These are phyloP conservation scores for Colletotrichum sp. DNA, from an alignment of 2,329 filamentous ascomycete genomes.

Conservation along the genomic window DNA sequence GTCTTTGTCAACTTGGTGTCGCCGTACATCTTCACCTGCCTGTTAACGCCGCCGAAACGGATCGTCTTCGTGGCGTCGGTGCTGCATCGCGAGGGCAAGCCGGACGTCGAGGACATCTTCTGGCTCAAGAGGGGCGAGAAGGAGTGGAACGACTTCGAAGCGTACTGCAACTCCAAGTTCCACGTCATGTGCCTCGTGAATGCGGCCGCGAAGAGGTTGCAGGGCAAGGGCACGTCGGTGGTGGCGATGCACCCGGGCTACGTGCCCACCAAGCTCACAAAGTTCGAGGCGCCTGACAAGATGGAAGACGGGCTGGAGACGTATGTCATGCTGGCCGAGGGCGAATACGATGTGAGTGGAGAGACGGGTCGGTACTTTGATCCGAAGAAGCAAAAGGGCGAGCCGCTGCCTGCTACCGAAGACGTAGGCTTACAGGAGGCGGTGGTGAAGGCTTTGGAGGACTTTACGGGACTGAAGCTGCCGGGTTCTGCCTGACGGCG, in stretches of 20 bases:
- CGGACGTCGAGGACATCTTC: slow-evolving; percentile 23
- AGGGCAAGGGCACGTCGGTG: slow-evolving; percentile 19
- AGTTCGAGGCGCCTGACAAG: slow-evolving; percentile 18
- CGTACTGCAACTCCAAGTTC: slow-evolving; percentile 26
- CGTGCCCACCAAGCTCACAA: slow-evolving; percentile 24
- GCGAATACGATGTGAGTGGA: slow-evolving; percentile 21
- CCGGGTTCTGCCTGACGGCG: background rate
- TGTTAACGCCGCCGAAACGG: slow-evolving; percentile 24
- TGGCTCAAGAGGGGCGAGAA: slow-evolving; percentile 23
- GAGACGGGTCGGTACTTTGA: slow-evolving; percentile 24
- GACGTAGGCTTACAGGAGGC: slow-evolving; percentile 21
- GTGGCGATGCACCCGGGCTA: slow-evolving; percentile 26
- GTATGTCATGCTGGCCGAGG: slow-evolving; percentile 25
- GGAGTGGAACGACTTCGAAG: slow-evolving; percentile 22
- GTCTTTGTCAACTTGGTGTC: slow-evolving; percentile 27
- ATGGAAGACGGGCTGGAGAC: slow-evolving; percentile 18
- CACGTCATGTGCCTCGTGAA: slow-evolving; percentile 26
- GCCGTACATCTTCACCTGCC: slow-evolving; percentile 25
- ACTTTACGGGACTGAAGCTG: slow-evolving; percentile 20
- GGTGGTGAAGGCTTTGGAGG: slow-evolving; percentile 22
- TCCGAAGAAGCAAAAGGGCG: slow-evolving; percentile 21
- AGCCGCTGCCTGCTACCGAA: slow-evolving; percentile 12
- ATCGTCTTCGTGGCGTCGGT: slow-evolving; percentile 24
- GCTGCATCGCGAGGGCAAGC: slow-evolving; percentile 23
- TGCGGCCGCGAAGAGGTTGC: slow-evolving; percentile 22